Percentiles rank a stretch among this genome's conserved stretches.
phyloP scores from a whole-genome alignment of 257 asterid genomes.

The Paulownia fortunei region DNA sequence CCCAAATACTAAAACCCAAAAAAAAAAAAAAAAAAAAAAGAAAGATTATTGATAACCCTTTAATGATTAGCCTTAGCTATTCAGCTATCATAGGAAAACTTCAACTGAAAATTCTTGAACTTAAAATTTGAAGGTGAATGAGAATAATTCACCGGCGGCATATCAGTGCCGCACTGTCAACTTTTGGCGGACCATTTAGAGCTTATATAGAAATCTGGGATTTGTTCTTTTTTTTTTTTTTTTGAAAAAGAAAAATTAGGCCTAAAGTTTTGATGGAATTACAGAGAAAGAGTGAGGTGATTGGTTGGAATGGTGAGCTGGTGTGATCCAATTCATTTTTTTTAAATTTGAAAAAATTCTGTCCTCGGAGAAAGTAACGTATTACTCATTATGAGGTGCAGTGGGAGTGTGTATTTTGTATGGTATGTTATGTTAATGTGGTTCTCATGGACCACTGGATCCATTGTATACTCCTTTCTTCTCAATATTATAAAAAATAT shows the following conservation, averaged over 20 bases:
- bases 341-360: slow-evolving; percentile 34
- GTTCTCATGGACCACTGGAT: neutral
- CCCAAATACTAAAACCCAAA: neutral
- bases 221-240: neutral
- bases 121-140: neutral
- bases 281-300: slow-evolving; percentile 28
- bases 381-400: slow-evolving; percentile 55
- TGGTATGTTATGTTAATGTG: neutral
- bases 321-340: slow-evolving; percentile 44
- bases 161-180: slow-evolving; percentile 19
- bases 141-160: slow-evolving; percentile 31
- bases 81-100: neutral
- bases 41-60: neutral
- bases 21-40: neutral
- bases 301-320: slow-evolving; percentile 72
- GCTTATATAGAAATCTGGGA: slow-evolving; percentile 23
- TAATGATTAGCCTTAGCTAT: neutral
- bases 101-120: neutral
- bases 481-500: too few species aligned
- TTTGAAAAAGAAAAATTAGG: neutral
- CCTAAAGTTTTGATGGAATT: slow-evolving; percentile 27
- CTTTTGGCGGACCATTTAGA: slow-evolving; percentile 15
- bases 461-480: neutral
- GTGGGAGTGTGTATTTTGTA: slow-evolving; percentile 28
- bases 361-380: slow-evolving; percentile 63